These are phyloP conservation scores for Peronospora belbahrii DNA, from an alignment of 352 stramenopile species.

Conservation along the genomic window DNA sequence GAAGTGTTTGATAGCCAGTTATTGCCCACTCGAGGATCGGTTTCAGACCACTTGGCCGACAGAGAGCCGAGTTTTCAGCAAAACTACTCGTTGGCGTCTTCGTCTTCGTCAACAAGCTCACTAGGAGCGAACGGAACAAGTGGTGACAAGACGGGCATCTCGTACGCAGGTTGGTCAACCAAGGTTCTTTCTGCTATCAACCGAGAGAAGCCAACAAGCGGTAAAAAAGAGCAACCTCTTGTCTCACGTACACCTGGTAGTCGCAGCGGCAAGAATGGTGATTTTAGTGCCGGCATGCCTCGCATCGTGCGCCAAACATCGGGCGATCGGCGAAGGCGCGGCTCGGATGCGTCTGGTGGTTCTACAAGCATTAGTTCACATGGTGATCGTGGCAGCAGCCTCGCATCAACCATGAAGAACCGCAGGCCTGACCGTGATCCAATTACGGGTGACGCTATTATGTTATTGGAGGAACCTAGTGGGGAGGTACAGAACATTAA, in stretches of 20 bases:
- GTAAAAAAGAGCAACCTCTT: constrained; percentile 24
- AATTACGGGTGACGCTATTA: constrained; percentile 11
- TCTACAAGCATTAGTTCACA: constrained; percentile 26
- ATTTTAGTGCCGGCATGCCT: constrained; percentile 3
- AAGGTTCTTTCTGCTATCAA: constrained; percentile 48
- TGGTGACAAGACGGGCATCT: constrained; percentile 37
- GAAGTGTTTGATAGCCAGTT: constrained; percentile 28
- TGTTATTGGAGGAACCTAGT: constrained; percentile 35
- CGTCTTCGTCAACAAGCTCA: constrained; percentile 36
- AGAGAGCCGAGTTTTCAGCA: constrained; percentile 17
- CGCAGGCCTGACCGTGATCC: constrained; percentile 11
- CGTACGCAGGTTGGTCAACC: constrained; percentile 48
- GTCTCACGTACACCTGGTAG: constrained; percentile 17
- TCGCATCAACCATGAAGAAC: constrained; percentile 21
- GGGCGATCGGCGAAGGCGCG: constrained; percentile 32
- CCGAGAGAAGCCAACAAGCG: constrained; percentile 27
- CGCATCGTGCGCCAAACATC: constrained; percentile 13
- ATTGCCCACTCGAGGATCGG: constrained; percentile 17
- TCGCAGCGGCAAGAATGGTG: constrained; percentile 17
- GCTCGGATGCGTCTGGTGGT: constrained; percentile 31
- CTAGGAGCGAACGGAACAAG: constrained; percentile 11
- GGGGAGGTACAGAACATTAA: constrained; percentile 40
- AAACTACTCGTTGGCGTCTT: constrained; percentile 34
- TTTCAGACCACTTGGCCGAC: constrained; percentile 28
- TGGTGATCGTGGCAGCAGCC: constrained; percentile 29